These are phyloP conservation scores for Gryganskiella cystojenkinii DNA, from an alignment of 192 early-diverging fungal genomes.

Conservation along the genomic window DNA sequence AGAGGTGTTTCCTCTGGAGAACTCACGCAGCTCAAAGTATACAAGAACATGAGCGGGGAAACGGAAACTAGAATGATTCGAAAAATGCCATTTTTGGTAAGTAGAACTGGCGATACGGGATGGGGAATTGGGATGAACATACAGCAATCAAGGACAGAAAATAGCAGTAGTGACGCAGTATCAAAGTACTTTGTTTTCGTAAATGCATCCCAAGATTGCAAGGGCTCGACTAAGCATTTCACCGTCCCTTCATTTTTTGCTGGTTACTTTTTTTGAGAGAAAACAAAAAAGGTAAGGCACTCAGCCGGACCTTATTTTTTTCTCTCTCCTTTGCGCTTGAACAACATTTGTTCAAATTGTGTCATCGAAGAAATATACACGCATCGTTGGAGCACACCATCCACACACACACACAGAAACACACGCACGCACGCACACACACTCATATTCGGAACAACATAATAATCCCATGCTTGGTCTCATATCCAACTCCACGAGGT, in stretches of 20 bases:
- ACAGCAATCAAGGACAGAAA: background rate
- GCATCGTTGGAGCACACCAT: no score
- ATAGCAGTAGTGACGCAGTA: background rate
- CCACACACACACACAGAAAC: background rate
- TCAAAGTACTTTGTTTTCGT: background rate
- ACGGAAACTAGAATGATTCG: slow-evolving; percentile 68
- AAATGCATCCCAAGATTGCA: background rate
- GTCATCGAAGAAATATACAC: background rate
- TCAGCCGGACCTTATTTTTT: background rate
- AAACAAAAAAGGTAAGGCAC: background rate
- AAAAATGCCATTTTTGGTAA: slow-evolving; percentile 88
- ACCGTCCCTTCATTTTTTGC: background rate
- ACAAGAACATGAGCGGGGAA: background rate
- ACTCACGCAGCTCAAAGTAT: background rate
- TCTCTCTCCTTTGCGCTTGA: background rate
- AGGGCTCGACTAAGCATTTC: background rate
- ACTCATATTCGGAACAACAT: slow-evolving; percentile 1
- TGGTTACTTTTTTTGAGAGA: slow-evolving; percentile 1
- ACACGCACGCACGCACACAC: background rate
- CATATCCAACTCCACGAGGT: slow-evolving; percentile 6
- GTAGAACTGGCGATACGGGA: slow-evolving; percentile 87
- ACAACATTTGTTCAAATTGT: no score
- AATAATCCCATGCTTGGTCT: slow-evolving; percentile 14
- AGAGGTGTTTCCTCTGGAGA: background rate
- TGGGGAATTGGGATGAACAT: slow-evolving; percentile 47